Evolutionary conservation across 1,139 yeast genomes (phyloP).

Genomic region (Dujonia santamariae): DNA sequence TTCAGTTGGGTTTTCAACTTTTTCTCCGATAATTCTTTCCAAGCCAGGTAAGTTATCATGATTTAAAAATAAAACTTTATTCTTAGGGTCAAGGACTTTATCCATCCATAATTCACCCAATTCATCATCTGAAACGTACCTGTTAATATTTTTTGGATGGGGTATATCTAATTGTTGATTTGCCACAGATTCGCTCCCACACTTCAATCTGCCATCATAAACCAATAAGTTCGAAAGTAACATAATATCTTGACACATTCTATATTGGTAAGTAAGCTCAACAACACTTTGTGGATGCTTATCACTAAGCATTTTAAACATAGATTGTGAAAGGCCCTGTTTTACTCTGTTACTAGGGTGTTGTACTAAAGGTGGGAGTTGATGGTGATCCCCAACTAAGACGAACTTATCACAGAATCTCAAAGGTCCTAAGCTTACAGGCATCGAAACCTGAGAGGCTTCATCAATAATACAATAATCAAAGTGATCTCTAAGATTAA

Average conservation of each 20-base stretch:
- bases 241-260: slow-evolving; percentile 94
- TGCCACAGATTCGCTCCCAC: slow-evolving; percentile 70
- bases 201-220: slow-evolving; percentile 69
- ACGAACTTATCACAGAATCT: slow-evolving; percentile 74
- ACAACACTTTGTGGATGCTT: slow-evolving; percentile 68
- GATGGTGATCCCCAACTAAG: slow-evolving; percentile 93
- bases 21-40: slow-evolving; percentile 62
- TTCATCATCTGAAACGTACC: slow-evolving; percentile 6
- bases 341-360: slow-evolving; percentile 53
- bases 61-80: slow-evolving; percentile 70
- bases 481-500: slow-evolving; percentile 55
- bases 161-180: slow-evolving; percentile 52
- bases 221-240: slow-evolving; percentile 73
- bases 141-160: slow-evolving; percentile 19
- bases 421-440: slow-evolving; percentile 86
- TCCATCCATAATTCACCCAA: slow-evolving; percentile 27
- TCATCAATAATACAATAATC: slow-evolving; percentile 96
- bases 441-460: slow-evolving; percentile 93
- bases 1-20: slow-evolving; percentile 70
- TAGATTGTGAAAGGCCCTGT: slow-evolving; percentile 70
- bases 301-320: slow-evolving; percentile 73
- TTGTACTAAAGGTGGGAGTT: slow-evolving; percentile 80
- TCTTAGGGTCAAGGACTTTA: slow-evolving; percentile 26
- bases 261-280: slow-evolving; percentile 77
- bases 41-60: slow-evolving; percentile 65